phyloP scores from a whole-genome alignment of 768 basidiomycete species.

The Nidularia pulvinata region DNA sequence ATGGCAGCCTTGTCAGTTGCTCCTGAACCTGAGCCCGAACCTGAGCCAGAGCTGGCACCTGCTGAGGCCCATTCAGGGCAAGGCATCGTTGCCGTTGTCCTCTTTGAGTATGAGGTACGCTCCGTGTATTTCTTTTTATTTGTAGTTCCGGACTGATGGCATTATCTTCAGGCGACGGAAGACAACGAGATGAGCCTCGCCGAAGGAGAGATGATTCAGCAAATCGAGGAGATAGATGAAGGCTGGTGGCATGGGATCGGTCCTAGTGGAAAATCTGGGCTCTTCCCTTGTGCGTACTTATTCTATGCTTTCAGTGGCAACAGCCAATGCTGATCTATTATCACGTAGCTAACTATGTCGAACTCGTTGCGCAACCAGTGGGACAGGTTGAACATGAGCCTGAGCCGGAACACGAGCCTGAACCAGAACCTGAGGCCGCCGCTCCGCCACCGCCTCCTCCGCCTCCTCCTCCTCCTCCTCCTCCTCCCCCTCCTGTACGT shows the following conservation, averaged over 20 bases:
- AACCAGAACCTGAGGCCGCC: slow-evolving; percentile 57
- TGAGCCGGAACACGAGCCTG: slow-evolving; percentile 29
- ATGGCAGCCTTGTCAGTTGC: slow-evolving; percentile 25
- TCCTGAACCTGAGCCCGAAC: slow-evolving; percentile 31
- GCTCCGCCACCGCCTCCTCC: slow-evolving; percentile 54
- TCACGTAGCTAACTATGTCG: slow-evolving; percentile 80
- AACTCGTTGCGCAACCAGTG: slow-evolving; percentile 56
- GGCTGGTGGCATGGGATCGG: slow-evolving; percentile 93
- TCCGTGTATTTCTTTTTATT: slow-evolving; percentile 3
- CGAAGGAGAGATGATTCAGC: slow-evolving; percentile 82
- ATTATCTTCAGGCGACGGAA: slow-evolving; percentile 59
- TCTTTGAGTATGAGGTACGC: slow-evolving; percentile 77
- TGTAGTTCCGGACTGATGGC: background rate
- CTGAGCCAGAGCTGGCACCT: slow-evolving; percentile 32
- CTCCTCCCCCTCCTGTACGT: slow-evolving; percentile 38
- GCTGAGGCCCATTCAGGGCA: slow-evolving; percentile 20
- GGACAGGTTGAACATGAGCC: slow-evolving; percentile 25
- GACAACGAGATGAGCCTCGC: slow-evolving; percentile 82
- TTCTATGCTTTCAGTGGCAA: background rate
- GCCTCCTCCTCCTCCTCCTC: slow-evolving; percentile 52
- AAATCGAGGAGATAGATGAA: slow-evolving; percentile 83
- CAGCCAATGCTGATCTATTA: background rate
- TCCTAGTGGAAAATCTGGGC: slow-evolving; percentile 67
- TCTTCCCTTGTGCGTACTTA: slow-evolving; percentile 75
- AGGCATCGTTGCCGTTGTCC: slow-evolving; percentile 72